Base-by-base conservation (phyloP, 192 early-diverging fungal species). In the Dissophora ornata region DNA sequence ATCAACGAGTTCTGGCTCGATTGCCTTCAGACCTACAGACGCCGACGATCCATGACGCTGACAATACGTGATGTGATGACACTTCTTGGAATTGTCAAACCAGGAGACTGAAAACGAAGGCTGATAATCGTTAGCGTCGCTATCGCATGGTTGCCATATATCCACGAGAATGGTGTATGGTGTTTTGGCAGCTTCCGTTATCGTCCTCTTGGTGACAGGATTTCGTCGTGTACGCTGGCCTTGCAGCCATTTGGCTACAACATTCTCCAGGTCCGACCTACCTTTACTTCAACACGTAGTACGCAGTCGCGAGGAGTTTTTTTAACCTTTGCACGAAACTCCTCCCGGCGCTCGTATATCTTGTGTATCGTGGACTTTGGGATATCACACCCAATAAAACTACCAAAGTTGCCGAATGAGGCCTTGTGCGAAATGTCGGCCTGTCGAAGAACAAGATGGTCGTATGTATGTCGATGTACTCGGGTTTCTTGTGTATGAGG, bases 21-120 rank as follows among this genome's bases (percentile, higher is more conserved):
- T 68, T 0, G 29, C 46, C 3, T 38, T 33, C 21, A 67, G 22
- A 22, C 57, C 55, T 2, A 67, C 64, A 0, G 41, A 46, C 0
- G n/a, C 64, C 49, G 45, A 30, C 21, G 57, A 45, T 26, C 55
- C 65, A 15, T 57, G 33, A 8, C 57, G 65, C 46, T 49, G 19
- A 24, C 29, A 18, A 8, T 57, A 50, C 16, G 44, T 32, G 19
- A 57, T 66, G 0, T 26, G 28, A 38, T 66, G n/a, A 0, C 24
- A 29, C 52, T 66, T 54, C 30, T 47, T 66, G 44, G 47, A 66
- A 2, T 4, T 41, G 12, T 55, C 42, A 26, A 66, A 56, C 42
- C 53, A 66, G 0, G 29, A 56, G 0, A 22, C 63, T 15, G 63
- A 56, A 12, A 66, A 66, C 2, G n/a, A n/a, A n/a, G 42, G 33